These are phyloP conservation scores for Biscogniauxia sp. DNA, from an alignment of 2,329 filamentous ascomycete genomes.

Conservation along the genomic window DNA sequence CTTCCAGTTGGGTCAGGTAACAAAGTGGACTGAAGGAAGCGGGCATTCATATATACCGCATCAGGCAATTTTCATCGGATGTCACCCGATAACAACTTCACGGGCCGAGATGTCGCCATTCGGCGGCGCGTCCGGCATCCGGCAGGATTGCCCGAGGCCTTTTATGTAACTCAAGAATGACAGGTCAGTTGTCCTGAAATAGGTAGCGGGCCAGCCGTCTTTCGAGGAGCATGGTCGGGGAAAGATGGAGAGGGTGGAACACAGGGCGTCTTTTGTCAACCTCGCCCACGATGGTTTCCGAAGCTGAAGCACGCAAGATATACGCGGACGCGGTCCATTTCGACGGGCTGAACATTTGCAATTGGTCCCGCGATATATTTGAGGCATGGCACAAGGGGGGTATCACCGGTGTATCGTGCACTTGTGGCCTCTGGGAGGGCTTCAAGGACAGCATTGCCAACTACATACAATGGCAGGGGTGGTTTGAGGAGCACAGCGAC, in stretches of 20 bases:
- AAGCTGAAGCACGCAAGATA: conserved; percentile 35
- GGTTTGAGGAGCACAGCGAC: conserved; percentile 40
- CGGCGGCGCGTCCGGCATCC: background rate
- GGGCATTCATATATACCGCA: background rate
- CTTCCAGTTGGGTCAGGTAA: background rate
- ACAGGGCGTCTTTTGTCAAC: background rate
- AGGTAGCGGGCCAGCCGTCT: background rate
- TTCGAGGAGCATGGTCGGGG: too few relatives aligned
- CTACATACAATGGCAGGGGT: conserved; percentile 41
- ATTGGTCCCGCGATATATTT: conserved; percentile 39
- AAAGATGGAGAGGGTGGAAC: background rate
- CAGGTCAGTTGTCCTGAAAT: background rate
- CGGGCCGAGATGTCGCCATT: background rate
- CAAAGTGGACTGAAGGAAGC: background rate
- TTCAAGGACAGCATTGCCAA: conserved; percentile 38
- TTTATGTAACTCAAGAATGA: background rate
- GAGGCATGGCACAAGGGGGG: conserved; percentile 38
- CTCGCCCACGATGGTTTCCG: conserved; percentile 31
- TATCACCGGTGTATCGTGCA: conserved; percentile 41
- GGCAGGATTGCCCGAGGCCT: background rate
- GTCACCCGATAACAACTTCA: background rate
- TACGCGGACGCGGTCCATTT: conserved; percentile 38
- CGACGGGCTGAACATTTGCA: conserved; percentile 41
- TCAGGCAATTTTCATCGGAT: background rate
- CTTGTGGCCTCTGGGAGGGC: conserved; percentile 39